phyloP scores from a whole-genome alignment of 371 early-diverging fungal genomes.

The Blakeslea trispora region DNA sequence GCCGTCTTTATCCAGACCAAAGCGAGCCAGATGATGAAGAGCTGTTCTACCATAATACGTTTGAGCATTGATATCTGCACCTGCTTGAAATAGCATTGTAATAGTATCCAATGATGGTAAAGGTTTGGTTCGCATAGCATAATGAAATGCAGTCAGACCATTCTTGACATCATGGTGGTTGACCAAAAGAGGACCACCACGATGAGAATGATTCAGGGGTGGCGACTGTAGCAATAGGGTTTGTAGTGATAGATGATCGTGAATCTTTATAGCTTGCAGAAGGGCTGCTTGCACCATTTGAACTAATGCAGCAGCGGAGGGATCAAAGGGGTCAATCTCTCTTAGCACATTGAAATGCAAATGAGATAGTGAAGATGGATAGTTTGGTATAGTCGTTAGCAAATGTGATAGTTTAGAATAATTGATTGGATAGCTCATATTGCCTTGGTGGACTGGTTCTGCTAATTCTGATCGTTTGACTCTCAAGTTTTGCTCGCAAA shows the following conservation, averaged over 20 bases:
- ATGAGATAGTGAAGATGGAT: conserved; percentile 48
- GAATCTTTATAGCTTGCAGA: conserved; percentile 60
- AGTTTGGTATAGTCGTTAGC: conserved; percentile 47
- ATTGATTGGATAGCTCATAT: conserved; percentile 48
- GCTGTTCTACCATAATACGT: conserved; percentile 67
- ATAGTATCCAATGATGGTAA: conserved; percentile 63
- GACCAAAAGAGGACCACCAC: conserved; percentile 39
- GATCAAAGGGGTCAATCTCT: conserved; percentile 43
- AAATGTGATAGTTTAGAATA: conserved; percentile 56
- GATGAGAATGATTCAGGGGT: conserved; percentile 12
- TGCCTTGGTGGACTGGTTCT: conserved; percentile 29
- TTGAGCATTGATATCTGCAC: conserved; percentile 68
- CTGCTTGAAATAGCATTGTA: conserved; percentile 63
- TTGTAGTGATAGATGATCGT: conserved; percentile 61
- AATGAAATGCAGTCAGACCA: conserved; percentile 67
- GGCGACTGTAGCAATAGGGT: conserved; percentile 56
- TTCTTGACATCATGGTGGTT: conserved; percentile 66
- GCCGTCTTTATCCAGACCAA: conserved; percentile 51
- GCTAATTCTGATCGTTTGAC: conserved; percentile 52
- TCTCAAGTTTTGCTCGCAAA: conserved; percentile 60
- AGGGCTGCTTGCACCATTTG: conserved; percentile 52
- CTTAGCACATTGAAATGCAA: conserved; percentile 41
- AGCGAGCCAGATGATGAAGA: conserved; percentile 61
- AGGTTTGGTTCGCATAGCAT: conserved; percentile 64
- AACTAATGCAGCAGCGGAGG: conserved; percentile 31